phyloP scores from a whole-genome alignment of 768 basidiomycete genomes.

The Boletus tomentosulus region DNA sequence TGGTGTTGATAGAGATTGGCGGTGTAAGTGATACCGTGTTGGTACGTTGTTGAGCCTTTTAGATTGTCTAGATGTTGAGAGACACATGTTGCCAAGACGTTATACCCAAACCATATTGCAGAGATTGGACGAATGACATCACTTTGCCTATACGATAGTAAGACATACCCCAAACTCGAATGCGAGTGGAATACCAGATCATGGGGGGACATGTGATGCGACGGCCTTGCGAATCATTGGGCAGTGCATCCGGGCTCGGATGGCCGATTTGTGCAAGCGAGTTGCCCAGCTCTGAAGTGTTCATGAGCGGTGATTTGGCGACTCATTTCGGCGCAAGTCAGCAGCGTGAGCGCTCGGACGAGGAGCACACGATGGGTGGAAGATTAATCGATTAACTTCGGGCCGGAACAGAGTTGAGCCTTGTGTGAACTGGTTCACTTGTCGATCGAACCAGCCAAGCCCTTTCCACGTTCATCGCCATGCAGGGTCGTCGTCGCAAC shows the following conservation, averaged over 20 bases:
- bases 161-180: background rate
- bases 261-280: background rate
- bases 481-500: too few relatives aligned
- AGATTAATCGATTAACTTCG: too few relatives aligned
- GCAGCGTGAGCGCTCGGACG: too few relatives aligned
- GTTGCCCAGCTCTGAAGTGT: background rate
- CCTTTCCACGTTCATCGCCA: background rate
- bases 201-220: too few relatives aligned
- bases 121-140: background rate
- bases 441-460: too few relatives aligned
- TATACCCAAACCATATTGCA: background rate
- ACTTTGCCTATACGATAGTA: background rate
- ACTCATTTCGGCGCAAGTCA: background rate
- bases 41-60: background rate
- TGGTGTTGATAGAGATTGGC: background rate
- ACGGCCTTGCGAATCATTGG: background rate
- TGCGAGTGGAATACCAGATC: too few relatives aligned
- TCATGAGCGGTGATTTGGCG: background rate
- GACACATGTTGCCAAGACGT: background rate
- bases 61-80: background rate
- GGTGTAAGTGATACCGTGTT: background rate
- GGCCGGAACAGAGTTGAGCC: background rate
- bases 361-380: background rate
- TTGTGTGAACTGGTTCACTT: background rate
- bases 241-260: background rate